These are phyloP conservation scores for Thelonectria blattea DNA, from an alignment of 2,329 filamentous ascomycete species.

Conservation along the genomic window DNA sequence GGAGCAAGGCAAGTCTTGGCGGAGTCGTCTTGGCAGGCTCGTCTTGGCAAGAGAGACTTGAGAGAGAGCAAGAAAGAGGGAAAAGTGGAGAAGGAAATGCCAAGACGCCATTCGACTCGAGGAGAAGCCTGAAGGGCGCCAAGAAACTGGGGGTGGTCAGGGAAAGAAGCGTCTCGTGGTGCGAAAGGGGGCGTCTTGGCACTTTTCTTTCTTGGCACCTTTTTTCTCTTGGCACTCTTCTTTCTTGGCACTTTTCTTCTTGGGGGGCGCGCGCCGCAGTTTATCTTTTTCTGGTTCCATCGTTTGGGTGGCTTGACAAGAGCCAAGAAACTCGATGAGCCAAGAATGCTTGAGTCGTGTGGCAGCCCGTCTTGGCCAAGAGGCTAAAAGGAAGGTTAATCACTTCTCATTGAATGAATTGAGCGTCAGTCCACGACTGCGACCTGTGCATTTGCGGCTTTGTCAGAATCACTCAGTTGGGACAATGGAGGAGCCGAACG, in stretches of 20 bases:
- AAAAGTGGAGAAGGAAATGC: not conserved
- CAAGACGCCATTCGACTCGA: slow-evolving; percentile 9
- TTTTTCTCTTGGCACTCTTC: too few species aligned
- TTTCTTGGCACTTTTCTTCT: not conserved
- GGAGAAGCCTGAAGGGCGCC: not conserved
- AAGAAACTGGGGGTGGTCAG: slow-evolving; percentile 7
- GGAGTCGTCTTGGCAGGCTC: slow-evolving; percentile 11
- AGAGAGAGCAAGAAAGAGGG: not conserved
- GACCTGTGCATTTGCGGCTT: not conserved
- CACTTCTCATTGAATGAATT: too few species aligned
- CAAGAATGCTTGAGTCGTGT: slow-evolving; percentile 29
- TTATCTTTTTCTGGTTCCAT: not conserved
- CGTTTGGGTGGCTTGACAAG: not conserved
- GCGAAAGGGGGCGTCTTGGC: not conserved
- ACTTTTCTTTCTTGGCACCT: not conserved
- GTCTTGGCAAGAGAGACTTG: slow-evolving; percentile 3
- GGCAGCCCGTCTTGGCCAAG: slow-evolving; percentile 31
- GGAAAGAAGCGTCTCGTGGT: not conserved
- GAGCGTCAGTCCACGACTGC: too few species aligned
- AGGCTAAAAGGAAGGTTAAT: slow-evolving; percentile 13
- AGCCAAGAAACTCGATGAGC: too few species aligned
- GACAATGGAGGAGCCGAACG: too few species aligned
- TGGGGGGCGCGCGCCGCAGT: not conserved
- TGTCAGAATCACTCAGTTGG: not conserved
- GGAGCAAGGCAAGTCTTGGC: not conserved